phyloP scores from a whole-genome alignment of 345 rosid species.

The Eucalyptus pauciflora region DNA sequence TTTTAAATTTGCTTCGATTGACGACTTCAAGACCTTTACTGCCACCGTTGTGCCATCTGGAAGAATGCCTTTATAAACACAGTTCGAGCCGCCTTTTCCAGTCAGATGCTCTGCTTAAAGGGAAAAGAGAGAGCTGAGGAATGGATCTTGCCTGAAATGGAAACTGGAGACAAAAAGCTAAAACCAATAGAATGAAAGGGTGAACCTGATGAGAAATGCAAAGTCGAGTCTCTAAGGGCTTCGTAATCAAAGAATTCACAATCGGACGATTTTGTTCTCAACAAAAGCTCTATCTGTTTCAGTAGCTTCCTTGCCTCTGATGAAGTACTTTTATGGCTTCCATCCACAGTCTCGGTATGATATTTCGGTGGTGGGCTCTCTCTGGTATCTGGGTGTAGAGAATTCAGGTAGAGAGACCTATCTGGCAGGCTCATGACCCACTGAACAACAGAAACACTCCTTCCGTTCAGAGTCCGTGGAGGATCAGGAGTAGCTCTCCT shows the following conservation, averaged over 20 bases:
- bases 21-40: constrained; percentile 58
- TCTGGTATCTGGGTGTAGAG: constrained; percentile 9
- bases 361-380: not conserved
- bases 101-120: constrained; percentile 35
- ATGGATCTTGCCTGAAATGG: not conserved
- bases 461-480: constrained; percentile 18
- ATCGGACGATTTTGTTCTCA: constrained; percentile 21
- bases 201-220: constrained; percentile 63
- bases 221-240: constrained; percentile 54
- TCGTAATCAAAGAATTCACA: constrained; percentile 47
- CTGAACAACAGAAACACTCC: constrained; percentile 57
- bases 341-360: not conserved
- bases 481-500: constrained; percentile 22
- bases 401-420: constrained; percentile 31
- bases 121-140: not conserved
- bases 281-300: constrained; percentile 20
- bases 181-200: not conserved
- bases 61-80: constrained; percentile 64
- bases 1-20: constrained; percentile 36
- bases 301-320: constrained; percentile 2
- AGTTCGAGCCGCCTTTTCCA: constrained; percentile 80
- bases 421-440: constrained; percentile 86
- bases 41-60: constrained; percentile 66
- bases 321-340: constrained; percentile 1
- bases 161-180: not conserved